Conservation (phyloP, 2,329 filamentous ascomycete species). For the Paraphaeosphaeria sporulosa region DNA sequence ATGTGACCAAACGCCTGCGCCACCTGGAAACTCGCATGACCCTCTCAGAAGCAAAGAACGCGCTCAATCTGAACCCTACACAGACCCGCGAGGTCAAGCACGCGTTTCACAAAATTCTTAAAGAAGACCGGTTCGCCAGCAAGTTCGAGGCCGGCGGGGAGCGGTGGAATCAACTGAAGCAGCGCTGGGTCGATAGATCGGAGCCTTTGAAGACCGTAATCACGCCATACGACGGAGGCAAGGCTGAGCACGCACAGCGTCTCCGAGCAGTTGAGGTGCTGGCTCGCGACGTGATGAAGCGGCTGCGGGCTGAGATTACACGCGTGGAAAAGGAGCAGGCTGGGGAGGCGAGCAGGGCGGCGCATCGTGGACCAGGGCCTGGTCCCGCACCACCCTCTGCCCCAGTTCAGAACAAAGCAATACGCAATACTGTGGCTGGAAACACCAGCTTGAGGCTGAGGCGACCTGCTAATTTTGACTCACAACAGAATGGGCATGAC, state of each 20-base stretch:
- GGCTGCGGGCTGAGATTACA: slow-evolving; percentile 69
- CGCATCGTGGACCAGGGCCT: slow-evolving; percentile 51
- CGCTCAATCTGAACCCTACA: slow-evolving; percentile 72
- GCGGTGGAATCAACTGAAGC: slow-evolving; percentile 75
- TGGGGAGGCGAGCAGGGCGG: slow-evolving; percentile 54
- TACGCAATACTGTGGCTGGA: slow-evolving; percentile 18
- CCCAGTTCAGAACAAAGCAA: slow-evolving; percentile 5
- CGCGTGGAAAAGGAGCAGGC: slow-evolving; percentile 59
- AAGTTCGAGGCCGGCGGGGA: slow-evolving; percentile 76
- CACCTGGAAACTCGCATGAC: slow-evolving; percentile 71
- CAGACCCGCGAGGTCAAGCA: slow-evolving; percentile 71
- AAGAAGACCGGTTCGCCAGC: slow-evolving; percentile 71
- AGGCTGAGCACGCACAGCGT: slow-evolving; percentile 26
- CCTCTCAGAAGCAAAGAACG: slow-evolving; percentile 76
- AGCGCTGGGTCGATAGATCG: slow-evolving; percentile 69
- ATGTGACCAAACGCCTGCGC: slow-evolving; percentile 82
- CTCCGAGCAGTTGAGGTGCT: slow-evolving; percentile 71
- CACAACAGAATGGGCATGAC: background rate
- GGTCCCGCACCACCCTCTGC: slow-evolving; percentile 47
- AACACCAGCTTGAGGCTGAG: slow-evolving; percentile 18
- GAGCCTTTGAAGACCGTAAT: slow-evolving; percentile 64
- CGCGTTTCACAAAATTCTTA: slow-evolving; percentile 71
- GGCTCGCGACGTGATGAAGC: slow-evolving; percentile 79
- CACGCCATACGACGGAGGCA: slow-evolving; percentile 25
- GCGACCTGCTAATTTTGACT: slow-evolving; percentile 1